These are phyloP conservation scores for Candida endomychidarum DNA, from an alignment of 805 yeast genomes.

Conservation along the genomic window DNA sequence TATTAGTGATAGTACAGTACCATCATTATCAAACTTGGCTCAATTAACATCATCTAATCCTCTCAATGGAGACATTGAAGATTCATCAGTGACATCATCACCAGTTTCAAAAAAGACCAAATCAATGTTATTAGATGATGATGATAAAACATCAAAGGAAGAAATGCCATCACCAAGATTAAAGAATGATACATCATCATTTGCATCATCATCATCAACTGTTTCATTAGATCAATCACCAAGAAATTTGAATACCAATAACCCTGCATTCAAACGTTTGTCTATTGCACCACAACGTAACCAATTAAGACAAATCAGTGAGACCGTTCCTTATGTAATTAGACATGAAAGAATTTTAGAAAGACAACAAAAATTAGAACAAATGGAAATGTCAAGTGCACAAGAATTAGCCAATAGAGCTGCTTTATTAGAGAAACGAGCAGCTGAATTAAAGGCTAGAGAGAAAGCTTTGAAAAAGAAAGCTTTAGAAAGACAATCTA, in stretches of 20 bases:
- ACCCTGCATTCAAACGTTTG: constrained; percentile 41
- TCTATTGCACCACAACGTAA: constrained; percentile 52
- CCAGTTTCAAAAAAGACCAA: constrained; percentile 21
- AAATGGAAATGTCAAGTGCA: constrained; percentile 75
- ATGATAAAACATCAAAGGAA: constrained; percentile 6
- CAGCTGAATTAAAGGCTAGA: constrained; percentile 66
- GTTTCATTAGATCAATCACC: constrained; percentile 25
- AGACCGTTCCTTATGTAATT: constrained; percentile 80
- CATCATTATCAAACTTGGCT: constrained; percentile 65
- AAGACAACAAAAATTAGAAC: constrained; percentile 76
- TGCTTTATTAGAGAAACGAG: constrained; percentile 72
- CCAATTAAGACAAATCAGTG: constrained; percentile 74
- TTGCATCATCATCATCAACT: constrained; percentile 32
- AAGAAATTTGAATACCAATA: constrained; percentile 22
- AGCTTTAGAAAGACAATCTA: constrained; percentile 22
- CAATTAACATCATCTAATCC: constrained; percentile 33
- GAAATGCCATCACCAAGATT: constrained; percentile 25
- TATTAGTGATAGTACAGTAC: constrained; percentile 27
- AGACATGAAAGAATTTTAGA: constrained; percentile 74
- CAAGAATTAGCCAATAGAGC: constrained; percentile 71
- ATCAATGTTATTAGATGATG: constrained; percentile 36
- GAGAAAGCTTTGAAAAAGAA: constrained; percentile 54
- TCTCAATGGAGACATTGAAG: constrained; percentile 2
- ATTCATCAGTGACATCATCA: constrained; percentile 21
- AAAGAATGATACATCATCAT: constrained; percentile 29